phyloP scores from a whole-genome alignment of 2,329 filamentous ascomycete genomes.

The Chrysosporium keratinophilum region DNA sequence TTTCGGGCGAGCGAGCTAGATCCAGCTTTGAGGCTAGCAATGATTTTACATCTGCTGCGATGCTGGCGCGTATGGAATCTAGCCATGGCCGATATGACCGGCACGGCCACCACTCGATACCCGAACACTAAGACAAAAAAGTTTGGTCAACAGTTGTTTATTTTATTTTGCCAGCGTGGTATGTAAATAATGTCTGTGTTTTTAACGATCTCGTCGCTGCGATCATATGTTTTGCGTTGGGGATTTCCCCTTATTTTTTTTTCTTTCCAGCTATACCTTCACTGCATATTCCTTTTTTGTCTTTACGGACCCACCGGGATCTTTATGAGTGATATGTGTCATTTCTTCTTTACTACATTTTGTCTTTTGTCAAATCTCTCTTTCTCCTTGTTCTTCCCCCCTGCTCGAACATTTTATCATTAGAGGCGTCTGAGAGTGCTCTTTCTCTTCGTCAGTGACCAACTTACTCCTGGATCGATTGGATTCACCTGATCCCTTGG shows the following conservation, averaged over 20 bases:
- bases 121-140: constrained; percentile 11
- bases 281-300: constrained; percentile 12
- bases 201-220: constrained; percentile 1
- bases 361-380: background rate
- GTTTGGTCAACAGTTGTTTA: background rate
- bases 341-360: constrained; percentile 7
- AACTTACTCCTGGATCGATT: background rate
- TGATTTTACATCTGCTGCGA: constrained; percentile 84
- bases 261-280: constrained; percentile 12
- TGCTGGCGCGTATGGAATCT: constrained; percentile 60
- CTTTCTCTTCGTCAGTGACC: background rate
- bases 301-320: constrained; percentile 6
- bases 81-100: constrained; percentile 38
- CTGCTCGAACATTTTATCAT: constrained; percentile 1
- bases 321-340: constrained; percentile 7
- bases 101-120: constrained; percentile 9
- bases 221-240: background rate
- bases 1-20: constrained; percentile 75
- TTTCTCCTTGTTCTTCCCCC: background rate
- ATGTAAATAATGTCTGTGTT: background rate
- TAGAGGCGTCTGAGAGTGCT: constrained; percentile 7
- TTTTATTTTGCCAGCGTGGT: background rate
- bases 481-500: background rate
- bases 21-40: constrained; percentile 77
- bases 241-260: background rate